Evolutionary conservation across 148 eudicot species (phyloP).

Genomic region (Fallopia convolvulus): DNA sequence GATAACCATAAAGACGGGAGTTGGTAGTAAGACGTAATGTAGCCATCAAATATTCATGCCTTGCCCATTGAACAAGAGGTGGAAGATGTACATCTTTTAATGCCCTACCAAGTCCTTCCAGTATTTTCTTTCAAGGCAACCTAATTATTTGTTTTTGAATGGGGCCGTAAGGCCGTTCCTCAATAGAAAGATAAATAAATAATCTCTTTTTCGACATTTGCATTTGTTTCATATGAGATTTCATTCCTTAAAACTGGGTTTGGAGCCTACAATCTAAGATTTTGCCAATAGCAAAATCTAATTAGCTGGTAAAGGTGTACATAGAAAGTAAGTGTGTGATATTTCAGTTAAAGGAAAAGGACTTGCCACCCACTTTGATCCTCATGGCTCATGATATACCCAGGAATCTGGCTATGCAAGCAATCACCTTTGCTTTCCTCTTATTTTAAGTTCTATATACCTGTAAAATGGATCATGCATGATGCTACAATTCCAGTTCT

Average conservation of each 20-base stretch:
- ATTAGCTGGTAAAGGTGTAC: slow-evolving; percentile 10
- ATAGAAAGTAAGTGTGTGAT: slow-evolving; percentile 8
- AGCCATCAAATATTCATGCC: not conserved
- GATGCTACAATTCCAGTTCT: slow-evolving; percentile 3
- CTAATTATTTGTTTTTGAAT: too few species aligned
- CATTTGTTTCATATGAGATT: not conserved
- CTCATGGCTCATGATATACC: slow-evolving; percentile 28
- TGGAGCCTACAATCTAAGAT: slow-evolving; percentile 6
- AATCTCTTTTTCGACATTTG: too few species aligned
- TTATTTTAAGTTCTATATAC: slow-evolving; percentile 15
- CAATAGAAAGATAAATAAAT: too few species aligned
- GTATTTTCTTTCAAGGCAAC: not conserved
- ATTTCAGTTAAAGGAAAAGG: slow-evolving; percentile 29
- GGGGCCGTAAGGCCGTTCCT: too few species aligned
- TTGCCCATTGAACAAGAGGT: not conserved
- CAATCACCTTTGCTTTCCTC: slow-evolving; percentile 12
- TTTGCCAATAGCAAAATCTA: not conserved
- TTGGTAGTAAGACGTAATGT: not conserved
- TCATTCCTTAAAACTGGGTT: not conserved
- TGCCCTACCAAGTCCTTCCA: not conserved
- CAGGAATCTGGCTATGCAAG: slow-evolving; percentile 21
- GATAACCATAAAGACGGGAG: not conserved
- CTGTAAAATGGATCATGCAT: not conserved
- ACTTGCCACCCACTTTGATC: slow-evolving; percentile 28
- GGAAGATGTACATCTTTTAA: not conserved